Evolutionary conservation across 1,139 yeast genomes (phyloP), one percentile per base, ranked within the genome.

Genomic region (Taphrina deformans): DNA sequence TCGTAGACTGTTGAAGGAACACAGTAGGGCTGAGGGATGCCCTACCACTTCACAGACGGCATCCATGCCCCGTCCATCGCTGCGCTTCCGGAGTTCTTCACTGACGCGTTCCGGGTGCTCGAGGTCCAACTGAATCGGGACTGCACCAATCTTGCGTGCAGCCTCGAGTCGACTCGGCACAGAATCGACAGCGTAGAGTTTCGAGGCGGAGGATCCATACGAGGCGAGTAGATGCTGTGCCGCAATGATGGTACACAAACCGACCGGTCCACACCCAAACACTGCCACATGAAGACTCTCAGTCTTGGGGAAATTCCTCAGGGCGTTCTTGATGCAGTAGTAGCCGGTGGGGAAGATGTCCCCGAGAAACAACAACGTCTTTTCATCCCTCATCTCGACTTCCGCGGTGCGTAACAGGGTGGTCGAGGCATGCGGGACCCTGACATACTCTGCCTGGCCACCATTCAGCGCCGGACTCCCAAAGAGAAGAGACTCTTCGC

Each of bases 191-290:
- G 82, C 84, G 45, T 81, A 82, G 29, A 84, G 74, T 35, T 14
- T 53, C 46, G 58, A 53, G 21, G 2, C 35, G 1, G 53, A 27
- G 1, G 10, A 4, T 6, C 31, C 29, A 18, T 35, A 40, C 18
- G 77, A 77, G 50, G 73, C 71, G 4, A 85, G 86, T 68, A 79
- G 76, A 65, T 80, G 75, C 62, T 77, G 79, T 59, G 84, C 79
- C 0, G 82, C 76, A 29, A 79, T 74, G 58, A 83, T 75, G 0
- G 84, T 84, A 76, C 87, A 84, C 26, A 83, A 76, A 0, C 87
- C 87, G 1, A 85, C 89, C 0, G 89, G 89, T 0, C 89, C 89
- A 18, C 85, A 82, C 0, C 89, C 89, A 3, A 85, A 71, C 69
- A 84, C 87, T 2, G 63, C 63, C 38, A 59, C 33, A 9, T 40